These are phyloP conservation scores for Fusarium illudens DNA, from an alignment of 2,329 filamentous ascomycete species.

Conservation along the genomic window DNA sequence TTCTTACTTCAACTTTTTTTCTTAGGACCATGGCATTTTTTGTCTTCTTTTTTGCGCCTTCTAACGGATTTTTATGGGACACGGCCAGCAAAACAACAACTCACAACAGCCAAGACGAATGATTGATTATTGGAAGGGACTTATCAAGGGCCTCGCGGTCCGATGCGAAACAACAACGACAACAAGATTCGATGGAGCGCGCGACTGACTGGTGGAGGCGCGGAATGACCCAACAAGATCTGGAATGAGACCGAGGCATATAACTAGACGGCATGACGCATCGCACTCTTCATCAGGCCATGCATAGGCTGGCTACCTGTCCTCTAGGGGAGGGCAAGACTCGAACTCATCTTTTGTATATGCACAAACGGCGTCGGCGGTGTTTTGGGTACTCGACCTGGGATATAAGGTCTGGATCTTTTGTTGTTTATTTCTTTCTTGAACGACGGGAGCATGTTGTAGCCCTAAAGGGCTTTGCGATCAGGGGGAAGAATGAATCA, in stretches of 20 bases:
- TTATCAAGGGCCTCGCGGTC: constrained; percentile 33
- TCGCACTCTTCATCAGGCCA: constrained; percentile 9
- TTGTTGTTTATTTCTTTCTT: constrained; percentile 8
- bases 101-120: constrained; percentile 18
- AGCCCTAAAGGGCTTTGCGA: not conserved
- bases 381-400: constrained; percentile 30
- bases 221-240: constrained; percentile 4
- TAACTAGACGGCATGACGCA: constrained; percentile 21
- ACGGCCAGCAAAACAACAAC: constrained; percentile 18
- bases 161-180: constrained; percentile 16
- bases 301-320: not conserved
- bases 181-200: constrained; percentile 20
- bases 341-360: constrained; percentile 20
- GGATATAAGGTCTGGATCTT: constrained; percentile 26
- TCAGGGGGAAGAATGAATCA: not conserved
- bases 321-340: not conserved
- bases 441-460: not conserved
- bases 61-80: constrained; percentile 18
- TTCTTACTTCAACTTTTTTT: constrained; percentile 12
- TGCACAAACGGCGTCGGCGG: constrained; percentile 35
- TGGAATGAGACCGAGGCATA: constrained; percentile 20
- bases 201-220: not conserved
- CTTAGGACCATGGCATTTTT: constrained; percentile 4
- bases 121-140: constrained; percentile 13
- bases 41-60: not conserved